phyloP scores from a whole-genome alignment of 2,329 filamentous ascomycete genomes.

The Fusarium continuum region DNA sequence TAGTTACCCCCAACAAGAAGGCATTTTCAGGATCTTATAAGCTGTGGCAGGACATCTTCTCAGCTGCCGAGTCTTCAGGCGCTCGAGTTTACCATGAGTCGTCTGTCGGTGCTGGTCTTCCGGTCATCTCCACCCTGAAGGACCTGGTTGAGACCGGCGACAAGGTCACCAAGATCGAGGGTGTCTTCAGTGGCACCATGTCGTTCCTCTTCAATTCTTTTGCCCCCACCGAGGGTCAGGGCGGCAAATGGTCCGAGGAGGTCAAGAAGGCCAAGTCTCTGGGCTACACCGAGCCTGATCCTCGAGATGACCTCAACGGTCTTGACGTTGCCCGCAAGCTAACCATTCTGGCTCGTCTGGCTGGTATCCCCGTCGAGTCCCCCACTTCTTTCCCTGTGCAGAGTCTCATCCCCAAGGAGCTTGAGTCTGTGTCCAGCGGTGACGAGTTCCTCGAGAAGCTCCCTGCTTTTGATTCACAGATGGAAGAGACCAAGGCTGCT shows the following conservation, averaged over 20 bases:
- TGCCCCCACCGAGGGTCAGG: constrained; percentile 77
- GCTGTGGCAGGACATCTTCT: constrained; percentile 89
- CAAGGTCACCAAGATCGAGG: constrained; percentile 89
- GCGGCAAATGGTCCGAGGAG: constrained; percentile 88
- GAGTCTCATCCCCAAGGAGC: constrained; percentile 87
- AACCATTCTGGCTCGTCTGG: constrained; percentile 89
- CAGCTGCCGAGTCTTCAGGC: constrained; percentile 72
- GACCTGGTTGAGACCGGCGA: constrained; percentile 96
- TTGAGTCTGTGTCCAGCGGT: constrained; percentile 79
- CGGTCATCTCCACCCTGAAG: constrained; percentile 90
- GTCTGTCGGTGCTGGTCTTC: constrained; percentile 90
- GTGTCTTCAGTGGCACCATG: constrained; percentile 97
- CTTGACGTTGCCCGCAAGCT: constrained; percentile 94
- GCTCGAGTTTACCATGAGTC: constrained; percentile 95
- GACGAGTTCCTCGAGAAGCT: constrained; percentile 87
- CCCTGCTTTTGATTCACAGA: constrained; percentile 84
- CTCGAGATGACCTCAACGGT: constrained; percentile 86
- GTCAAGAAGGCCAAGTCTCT: constrained; percentile 92
- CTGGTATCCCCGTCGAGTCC: constrained; percentile 81
- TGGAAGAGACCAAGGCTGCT: constrained; percentile 87
- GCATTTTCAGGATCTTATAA: constrained; percentile 85
- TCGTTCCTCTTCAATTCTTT: constrained; percentile 99
- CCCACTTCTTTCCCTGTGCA: constrained; percentile 93
- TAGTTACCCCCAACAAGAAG: constrained; percentile 99
- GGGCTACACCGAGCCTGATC: constrained; percentile 91